Base-by-base conservation (phyloP, 495 filamentous ascomycete genomes). In the Penicillium pulvis region DNA sequence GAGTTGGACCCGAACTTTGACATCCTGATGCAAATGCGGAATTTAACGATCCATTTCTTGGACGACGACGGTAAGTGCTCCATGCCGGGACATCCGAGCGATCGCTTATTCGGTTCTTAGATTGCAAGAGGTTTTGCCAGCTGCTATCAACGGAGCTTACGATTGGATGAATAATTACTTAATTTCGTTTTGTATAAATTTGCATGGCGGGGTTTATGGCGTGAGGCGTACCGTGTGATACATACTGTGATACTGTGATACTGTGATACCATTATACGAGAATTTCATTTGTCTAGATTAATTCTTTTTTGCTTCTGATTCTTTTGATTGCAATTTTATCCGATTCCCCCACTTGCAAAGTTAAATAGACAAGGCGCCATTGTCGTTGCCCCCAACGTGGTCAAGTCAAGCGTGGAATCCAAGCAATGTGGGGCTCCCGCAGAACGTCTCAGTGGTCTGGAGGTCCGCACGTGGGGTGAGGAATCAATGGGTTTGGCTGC, bases 1-100 rank as follows among this genome's bases (percentile, higher is more conserved):
- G 68, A 75, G 14, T 57, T 80, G 4, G 70, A 68, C 54, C 76
- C 77, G 2, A 79, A 80, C 53, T 79, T 79, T 36, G 76, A 80
- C 11, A 62, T 76, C 52, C 62, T 80, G 5, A 56, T 73, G 10
- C 62, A 74, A 55, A 77, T 80, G 75, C 75, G 73, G 43, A 71
- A 65, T 31, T 45, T 80, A 23, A 67, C 72, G 49, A 69, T 80
- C 30, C 59, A 67, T 28, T 80, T 80, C 56, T 63, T 80, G 16
- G 75, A 80, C 45, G 68, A 76, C 49, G 55, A 73, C 43, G 77
- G 77, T 80, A 68, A 56, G 73, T 72, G 45, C 36, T 10, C 8
- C 53, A 36, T 43, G 35, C 39, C 14, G 31, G 10, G 4, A 12
- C 8, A 30, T 42, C 41, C 42, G 28, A 45, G 33, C 12, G 7